A percentile compares a stretch with the other conserved stretches of the same genome.
These are phyloP conservation scores for Lepiota brunneoincarnata DNA, from an alignment of 768 basidiomycete genomes.

Conservation along the genomic window DNA sequence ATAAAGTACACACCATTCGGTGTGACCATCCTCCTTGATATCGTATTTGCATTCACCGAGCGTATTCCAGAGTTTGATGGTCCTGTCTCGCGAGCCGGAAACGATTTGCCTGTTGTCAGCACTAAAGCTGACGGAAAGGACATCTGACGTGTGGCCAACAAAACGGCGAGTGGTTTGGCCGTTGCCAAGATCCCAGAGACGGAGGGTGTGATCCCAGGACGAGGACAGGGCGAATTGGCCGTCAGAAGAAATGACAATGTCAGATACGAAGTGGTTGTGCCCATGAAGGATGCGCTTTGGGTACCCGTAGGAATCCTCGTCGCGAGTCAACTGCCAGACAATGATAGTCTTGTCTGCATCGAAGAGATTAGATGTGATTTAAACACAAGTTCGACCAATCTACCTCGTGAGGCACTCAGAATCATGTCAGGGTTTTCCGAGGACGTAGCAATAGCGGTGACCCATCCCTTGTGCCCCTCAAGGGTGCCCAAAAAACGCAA, in stretches of 20 bases:
- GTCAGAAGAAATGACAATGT: constrained; percentile 98
- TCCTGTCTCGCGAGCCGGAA: constrained; percentile 93
- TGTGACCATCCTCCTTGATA: constrained; percentile 98
- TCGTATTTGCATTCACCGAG: constrained; percentile 99
- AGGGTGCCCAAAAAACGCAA: constrained; percentile 90
- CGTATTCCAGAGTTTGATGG: constrained; percentile 99
- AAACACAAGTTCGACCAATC: constrained; percentile 23
- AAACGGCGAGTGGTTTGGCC: constrained; percentile 95
- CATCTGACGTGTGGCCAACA: constrained; percentile 96
- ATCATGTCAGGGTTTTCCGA: constrained; percentile 99
- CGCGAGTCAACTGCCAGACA: constrained; percentile 97
- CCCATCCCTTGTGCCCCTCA: constrained; percentile 94
- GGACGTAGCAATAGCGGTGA: constrained; percentile 97
- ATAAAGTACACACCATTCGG: constrained; percentile 68
- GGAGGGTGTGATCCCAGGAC: constrained; percentile 99
- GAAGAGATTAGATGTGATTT: constrained; percentile 23
- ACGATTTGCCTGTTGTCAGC: constrained; percentile 99
- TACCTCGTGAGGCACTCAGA: constrained; percentile 95
- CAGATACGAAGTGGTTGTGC: constrained; percentile 99
- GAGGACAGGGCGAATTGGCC: constrained; percentile 99
- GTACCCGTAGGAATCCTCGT: constrained; percentile 88
- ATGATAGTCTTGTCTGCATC: constrained; percentile 97
- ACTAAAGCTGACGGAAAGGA: constrained; percentile 98
- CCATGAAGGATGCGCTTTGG: constrained; percentile 97
- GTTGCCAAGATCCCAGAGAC: constrained; percentile 99